A percentile compares a stretch with the other conserved stretches of the same genome.
phyloP scores from a whole-genome alignment of 1,284 basidiomycete genomes.

The Fomes fomentarius region DNA sequence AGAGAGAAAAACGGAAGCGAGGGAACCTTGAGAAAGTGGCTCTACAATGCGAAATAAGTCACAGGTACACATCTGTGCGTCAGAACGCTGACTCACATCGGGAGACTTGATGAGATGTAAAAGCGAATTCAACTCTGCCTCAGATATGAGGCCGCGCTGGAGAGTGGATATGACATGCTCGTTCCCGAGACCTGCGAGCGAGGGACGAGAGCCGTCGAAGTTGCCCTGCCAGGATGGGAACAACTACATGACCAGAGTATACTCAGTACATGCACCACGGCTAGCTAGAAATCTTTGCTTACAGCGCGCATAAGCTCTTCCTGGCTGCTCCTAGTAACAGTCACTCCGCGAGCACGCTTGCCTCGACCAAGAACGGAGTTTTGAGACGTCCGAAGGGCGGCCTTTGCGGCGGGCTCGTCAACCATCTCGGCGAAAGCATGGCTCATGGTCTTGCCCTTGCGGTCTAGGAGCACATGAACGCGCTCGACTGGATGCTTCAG shows the following conservation, averaged over 20 bases:
- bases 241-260: constrained; percentile 43
- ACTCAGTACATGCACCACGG: neutral
- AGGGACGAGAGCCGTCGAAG: constrained; percentile 71
- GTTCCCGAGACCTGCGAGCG: constrained; percentile 60
- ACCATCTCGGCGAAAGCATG: constrained; percentile 79
- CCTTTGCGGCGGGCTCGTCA: constrained; percentile 59
- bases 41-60: constrained; percentile 45
- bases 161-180: constrained; percentile 58
- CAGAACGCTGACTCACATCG: constrained; percentile 52
- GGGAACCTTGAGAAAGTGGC: constrained; percentile 82
- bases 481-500: constrained; percentile 67
- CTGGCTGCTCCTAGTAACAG: constrained; percentile 75
- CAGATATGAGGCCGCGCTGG: constrained; percentile 64
- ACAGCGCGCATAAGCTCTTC: constrained; percentile 80
- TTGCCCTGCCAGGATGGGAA: constrained; percentile 79
- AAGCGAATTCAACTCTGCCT: constrained; percentile 64
- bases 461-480: constrained; percentile 76
- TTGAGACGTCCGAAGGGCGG: constrained; percentile 64
- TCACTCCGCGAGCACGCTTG: constrained; percentile 76
- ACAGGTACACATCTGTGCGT: constrained; percentile 8
- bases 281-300: constrained; percentile 29
- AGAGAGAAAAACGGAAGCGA: constrained; percentile 78
- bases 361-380: constrained; percentile 75
- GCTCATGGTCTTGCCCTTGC: constrained; percentile 78
- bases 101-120: constrained; percentile 72